Percentiles rank a stretch among this genome's conserved stretches.
Evolutionary conservation across 169 alveolate species (phyloP).

Genomic region (Plasmodium adleri): DNA sequence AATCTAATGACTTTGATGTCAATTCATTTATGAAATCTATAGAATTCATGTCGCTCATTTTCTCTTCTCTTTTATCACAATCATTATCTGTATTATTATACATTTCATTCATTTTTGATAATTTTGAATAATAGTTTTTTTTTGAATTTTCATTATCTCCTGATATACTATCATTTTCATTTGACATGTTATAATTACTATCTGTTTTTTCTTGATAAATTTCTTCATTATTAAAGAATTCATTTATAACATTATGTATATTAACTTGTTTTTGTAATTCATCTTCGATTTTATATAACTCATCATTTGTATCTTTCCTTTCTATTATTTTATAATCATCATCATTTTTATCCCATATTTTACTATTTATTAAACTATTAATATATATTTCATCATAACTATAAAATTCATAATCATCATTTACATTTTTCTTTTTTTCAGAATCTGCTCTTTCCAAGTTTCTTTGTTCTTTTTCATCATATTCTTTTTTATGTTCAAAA

Average conservation of each 20-base stretch:
- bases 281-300: not conserved
- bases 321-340: not conserved
- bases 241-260: constrained; percentile 29
- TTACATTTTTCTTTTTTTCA: not conserved
- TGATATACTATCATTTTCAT: not conserved
- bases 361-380: constrained; percentile 2
- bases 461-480: constrained; percentile 1
- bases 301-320: not conserved
- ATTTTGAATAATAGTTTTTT: constrained; percentile 13
- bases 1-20: constrained; percentile 10
- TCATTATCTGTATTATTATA: not conserved
- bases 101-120: constrained; percentile 9
- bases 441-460: not conserved
- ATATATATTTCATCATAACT: constrained; percentile 10
- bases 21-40: constrained; percentile 5
- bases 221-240: constrained; percentile 32
- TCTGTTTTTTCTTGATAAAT: not conserved
- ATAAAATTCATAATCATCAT: not conserved
- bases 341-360: not conserved
- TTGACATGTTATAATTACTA: not conserved
- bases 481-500: too few species aligned
- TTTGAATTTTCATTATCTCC: constrained; percentile 22
- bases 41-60: not conserved
- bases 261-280: not conserved
- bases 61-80: not conserved